phyloP scores from a whole-genome alignment of 2,329 filamentous ascomycete species.

The Alternaria metachromatica region DNA sequence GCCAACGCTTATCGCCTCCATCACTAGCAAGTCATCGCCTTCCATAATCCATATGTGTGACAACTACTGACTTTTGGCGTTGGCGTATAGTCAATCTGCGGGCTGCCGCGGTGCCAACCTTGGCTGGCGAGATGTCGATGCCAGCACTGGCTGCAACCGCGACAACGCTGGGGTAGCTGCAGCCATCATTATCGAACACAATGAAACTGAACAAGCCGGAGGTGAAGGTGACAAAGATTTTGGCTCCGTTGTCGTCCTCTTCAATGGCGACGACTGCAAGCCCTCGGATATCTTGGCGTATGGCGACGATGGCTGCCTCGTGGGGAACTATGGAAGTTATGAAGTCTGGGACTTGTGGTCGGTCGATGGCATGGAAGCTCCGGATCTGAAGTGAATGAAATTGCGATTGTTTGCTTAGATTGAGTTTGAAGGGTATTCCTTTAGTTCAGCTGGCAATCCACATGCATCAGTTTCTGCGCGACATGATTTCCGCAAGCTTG shows the following conservation, averaged over 20 bases:
- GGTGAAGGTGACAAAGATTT: constrained; percentile 12
- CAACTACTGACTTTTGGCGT: neutral
- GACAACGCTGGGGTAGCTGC: constrained; percentile 6
- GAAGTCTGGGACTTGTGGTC: constrained; percentile 15
- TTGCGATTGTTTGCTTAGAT: neutral
- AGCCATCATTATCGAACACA: neutral
- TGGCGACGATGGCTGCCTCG: constrained; percentile 8
- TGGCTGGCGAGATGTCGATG: constrained; percentile 1
- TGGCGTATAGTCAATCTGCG: neutral
- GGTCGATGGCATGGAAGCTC: constrained; percentile 1
- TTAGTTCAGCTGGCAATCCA: neutral
- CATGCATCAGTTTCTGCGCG: neutral
- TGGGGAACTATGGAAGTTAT: constrained; percentile 13
- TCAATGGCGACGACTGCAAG: constrained; percentile 13
- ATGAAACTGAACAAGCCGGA: neutral
- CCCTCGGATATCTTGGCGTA: constrained; percentile 11
- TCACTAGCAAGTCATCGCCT: neutral
- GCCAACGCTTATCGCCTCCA: neutral
- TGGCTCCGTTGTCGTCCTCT: constrained; percentile 12
- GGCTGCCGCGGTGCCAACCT: neutral
- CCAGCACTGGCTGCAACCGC: constrained; percentile 6
- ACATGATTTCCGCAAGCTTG: neutral
- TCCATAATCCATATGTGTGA: neutral
- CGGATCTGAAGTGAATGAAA: neutral
- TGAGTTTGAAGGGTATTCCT: neutral